Evolutionary conservation across 371 early-diverging fungal species (phyloP), one percentile per base, ranked within the genome.

Genomic region (Basidiobolus meristosporus): DNA sequence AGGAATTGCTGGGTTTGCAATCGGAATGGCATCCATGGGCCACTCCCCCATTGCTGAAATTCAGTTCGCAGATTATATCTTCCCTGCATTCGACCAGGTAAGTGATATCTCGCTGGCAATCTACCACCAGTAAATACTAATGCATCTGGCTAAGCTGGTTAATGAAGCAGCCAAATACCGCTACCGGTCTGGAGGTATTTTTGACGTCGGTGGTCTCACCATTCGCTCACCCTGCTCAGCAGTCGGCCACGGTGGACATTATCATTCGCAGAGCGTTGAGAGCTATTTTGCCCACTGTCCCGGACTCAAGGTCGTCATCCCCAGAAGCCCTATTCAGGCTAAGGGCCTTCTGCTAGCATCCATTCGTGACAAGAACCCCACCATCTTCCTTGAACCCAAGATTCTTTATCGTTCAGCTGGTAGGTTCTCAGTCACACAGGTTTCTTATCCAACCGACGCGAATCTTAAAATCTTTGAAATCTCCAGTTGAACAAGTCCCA

Each of bases 91-190:
- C 54, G 97, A 96, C 61, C 96, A 95, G 63, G 77, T 75, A 63
- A n/a, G 39, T 14, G n/a, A n/a, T n/a, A 12, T 14, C 38, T 38
- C 21, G 15, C 2, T 30, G 32, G 30, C 6, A 17, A 43, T 40
- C 40, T 41, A 57, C 5, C 3, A 10, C 11, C 34, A 31, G 1
- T 10, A 14, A 10, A n/a, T 14, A 35, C 11, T 23, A 14, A 45
- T 37, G 14, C n/a, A n/a, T 7, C 0, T 17, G 10, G 1, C 2
- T 34, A 39, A 72, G 77, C 51, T 97, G 35, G 95, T 92, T n/a
- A 97, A 97, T 56, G 98, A 97, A 60, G 96, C 96, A 14, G 92
- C 96, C 26, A 97, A 97, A 60, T 92, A 76, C 53, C 73, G 98
- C 36, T 97, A 95, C 60, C 73, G 98, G 26, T 87, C 90, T 7